These are phyloP conservation scores for Microbotryomycetes sp. DNA, from an alignment of 1,284 basidiomycete genomes.

Conservation along the genomic window DNA sequence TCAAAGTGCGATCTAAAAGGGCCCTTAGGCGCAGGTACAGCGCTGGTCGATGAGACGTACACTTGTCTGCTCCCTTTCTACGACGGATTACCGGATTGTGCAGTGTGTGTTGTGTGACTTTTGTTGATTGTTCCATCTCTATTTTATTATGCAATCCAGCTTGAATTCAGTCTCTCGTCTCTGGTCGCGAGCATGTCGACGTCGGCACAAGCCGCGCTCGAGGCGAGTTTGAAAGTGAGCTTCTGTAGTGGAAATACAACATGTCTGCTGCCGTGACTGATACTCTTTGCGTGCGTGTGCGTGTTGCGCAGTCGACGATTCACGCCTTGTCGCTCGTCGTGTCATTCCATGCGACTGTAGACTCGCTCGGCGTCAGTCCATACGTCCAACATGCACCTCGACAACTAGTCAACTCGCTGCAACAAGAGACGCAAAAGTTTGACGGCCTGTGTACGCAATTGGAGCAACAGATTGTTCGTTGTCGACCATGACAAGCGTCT, in stretches of 20 bases:
- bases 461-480: constrained; percentile 1
- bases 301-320: constrained; percentile 2
- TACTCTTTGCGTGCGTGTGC: background rate
- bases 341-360: constrained; percentile 3
- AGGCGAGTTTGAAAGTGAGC: background rate
- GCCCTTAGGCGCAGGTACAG: background rate
- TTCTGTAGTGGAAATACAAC: too few species aligned
- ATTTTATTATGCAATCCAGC: background rate
- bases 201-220: background rate
- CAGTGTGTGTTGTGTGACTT: background rate
- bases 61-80: background rate
- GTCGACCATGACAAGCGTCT: too few species aligned
- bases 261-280: too few species aligned
- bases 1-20: background rate
- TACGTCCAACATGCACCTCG: constrained; percentile 5
- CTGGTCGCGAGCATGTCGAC: background rate
- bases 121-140: background rate
- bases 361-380: background rate
- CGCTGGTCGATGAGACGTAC: background rate
- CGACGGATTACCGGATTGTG: background rate
- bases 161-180: background rate
- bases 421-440: background rate
- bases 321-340: constrained; percentile 9
- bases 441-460: background rate
- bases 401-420: background rate